Evolutionary conservation across 192 early-diverging fungal species (phyloP).

Genomic region (Geosiphon pyriformis): DNA sequence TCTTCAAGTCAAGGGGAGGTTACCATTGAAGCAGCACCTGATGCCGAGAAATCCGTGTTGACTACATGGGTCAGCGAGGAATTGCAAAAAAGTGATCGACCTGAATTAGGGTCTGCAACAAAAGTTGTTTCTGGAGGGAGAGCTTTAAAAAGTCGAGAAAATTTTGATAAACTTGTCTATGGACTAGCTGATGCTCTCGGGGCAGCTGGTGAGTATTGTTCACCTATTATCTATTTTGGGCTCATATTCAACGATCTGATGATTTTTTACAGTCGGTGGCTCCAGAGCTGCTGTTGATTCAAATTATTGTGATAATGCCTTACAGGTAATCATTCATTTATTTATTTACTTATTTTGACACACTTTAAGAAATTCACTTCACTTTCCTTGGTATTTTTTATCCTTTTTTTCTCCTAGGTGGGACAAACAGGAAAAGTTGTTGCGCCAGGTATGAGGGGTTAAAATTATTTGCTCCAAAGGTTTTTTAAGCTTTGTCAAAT

Average conservation of each 20-base stretch:
- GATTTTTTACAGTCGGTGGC: slow-evolving; percentile 70
- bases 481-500: slow-evolving; percentile 8
- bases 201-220: slow-evolving; percentile 65
- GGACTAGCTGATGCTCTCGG: slow-evolving; percentile 91
- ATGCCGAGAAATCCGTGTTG: slow-evolving; percentile 45
- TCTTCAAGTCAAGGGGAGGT: slow-evolving; percentile 44
- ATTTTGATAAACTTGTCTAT: slow-evolving; percentile 84
- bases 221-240: not conserved
- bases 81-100: slow-evolving; percentile 89
- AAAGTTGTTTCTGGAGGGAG: slow-evolving; percentile 93
- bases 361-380: not conserved
- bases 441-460: slow-evolving; percentile 67
- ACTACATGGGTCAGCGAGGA: slow-evolving; percentile 88
- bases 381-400: no score
- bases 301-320: slow-evolving; percentile 90
- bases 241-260: not conserved
- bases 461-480: no score
- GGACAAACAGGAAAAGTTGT: slow-evolving; percentile 99
- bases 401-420: slow-evolving; percentile 51
- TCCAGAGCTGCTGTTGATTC: slow-evolving; percentile 98
- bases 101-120: slow-evolving; percentile 81
- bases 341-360: not conserved
- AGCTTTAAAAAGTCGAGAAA: slow-evolving; percentile 93
- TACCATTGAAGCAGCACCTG: slow-evolving; percentile 62
- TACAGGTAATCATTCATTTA: slow-evolving; percentile 56